Evolutionary conservation across 1,284 basidiomycete genomes (phyloP).

Genomic region (Rhodotorula sp.): DNA sequence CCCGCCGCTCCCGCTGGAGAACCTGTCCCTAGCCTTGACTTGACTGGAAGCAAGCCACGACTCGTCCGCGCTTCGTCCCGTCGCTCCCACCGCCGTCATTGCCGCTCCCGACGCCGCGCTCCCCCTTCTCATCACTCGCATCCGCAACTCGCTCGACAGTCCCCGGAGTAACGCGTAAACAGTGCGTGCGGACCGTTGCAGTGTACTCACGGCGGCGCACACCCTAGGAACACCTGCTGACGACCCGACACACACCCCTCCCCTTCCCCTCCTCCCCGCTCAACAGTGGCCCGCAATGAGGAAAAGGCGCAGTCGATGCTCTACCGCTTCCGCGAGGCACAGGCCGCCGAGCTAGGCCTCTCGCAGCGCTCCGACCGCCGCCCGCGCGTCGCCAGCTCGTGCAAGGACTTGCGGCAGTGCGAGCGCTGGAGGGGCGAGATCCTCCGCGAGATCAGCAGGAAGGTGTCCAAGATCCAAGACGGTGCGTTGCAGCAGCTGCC

Average conservation of each 20-base stretch:
- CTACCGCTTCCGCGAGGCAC: slow-evolving; percentile 95
- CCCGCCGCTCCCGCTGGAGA: background rate
- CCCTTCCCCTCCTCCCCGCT: background rate
- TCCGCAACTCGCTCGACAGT: background rate
- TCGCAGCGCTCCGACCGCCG: slow-evolving; percentile 76
- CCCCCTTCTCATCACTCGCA: background rate
- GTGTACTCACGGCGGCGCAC: background rate
- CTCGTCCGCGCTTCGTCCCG: background rate
- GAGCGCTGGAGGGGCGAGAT: slow-evolving; percentile 97
- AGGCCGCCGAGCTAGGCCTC: slow-evolving; percentile 90
- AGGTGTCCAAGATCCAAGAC: slow-evolving; percentile 98
- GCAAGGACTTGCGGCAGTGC: slow-evolving; percentile 87
- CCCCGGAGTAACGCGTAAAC: background rate
- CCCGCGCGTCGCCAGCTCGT: slow-evolving; percentile 84
- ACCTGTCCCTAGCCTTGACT: too few species aligned
- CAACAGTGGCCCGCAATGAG: slow-evolving; percentile 78
- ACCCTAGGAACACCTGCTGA: background rate
- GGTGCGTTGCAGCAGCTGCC: slow-evolving; percentile 60
- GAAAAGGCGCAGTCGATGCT: slow-evolving; percentile 97
- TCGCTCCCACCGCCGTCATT: background rate
- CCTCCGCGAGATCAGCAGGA: slow-evolving; percentile 87
- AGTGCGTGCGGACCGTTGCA: background rate
- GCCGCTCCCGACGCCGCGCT: background rate
- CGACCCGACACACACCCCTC: background rate
- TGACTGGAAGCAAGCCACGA: too few species aligned